Evolutionary conservation across 169 alveolate genomes (phyloP).

Genomic region (Cyclospora cayetanensis): DNA sequence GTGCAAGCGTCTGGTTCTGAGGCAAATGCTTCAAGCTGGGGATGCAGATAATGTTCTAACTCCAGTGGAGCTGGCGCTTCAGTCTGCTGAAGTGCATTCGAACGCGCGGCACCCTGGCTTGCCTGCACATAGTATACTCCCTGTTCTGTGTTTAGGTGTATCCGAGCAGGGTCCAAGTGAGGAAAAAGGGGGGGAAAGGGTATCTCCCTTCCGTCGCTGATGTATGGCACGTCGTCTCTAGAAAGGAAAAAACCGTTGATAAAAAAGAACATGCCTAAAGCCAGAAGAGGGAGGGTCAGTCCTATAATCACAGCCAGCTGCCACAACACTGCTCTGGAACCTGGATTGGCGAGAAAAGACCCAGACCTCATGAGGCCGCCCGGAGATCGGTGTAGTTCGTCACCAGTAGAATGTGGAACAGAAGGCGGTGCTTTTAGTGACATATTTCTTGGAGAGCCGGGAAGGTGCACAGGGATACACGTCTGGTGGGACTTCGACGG

Average conservation of each 20-base stretch:
- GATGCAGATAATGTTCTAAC: not conserved
- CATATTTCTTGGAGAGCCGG: too few species aligned
- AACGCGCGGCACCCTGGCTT: not conserved
- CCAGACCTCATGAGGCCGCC: too few species aligned
- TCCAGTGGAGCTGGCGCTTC: not conserved
- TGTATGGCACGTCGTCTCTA: slow-evolving; percentile 1
- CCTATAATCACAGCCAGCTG: not conserved
- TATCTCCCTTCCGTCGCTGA: not conserved
- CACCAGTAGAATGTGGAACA: too few species aligned
- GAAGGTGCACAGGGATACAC: not conserved
- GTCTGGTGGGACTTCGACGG: not conserved
- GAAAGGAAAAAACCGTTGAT: slow-evolving; percentile 66
- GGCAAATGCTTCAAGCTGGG: not conserved
- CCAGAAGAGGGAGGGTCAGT: not conserved
- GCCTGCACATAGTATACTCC: slow-evolving; percentile 8
- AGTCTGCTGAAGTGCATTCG: not conserved
- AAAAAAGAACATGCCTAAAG: slow-evolving; percentile 12
- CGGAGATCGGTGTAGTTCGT: too few species aligned
- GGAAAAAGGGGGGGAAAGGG: slow-evolving; percentile 67
- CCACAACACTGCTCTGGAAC: not conserved
- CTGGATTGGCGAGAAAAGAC: too few species aligned
- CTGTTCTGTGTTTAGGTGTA: slow-evolving; percentile 19
- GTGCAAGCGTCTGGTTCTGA: not conserved
- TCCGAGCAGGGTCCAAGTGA: slow-evolving; percentile 62
- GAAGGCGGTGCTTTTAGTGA: too few species aligned